These are phyloP conservation scores for Flaveria bidentis DNA, from an alignment of 129 eudicot species.

Conservation along the genomic window DNA sequence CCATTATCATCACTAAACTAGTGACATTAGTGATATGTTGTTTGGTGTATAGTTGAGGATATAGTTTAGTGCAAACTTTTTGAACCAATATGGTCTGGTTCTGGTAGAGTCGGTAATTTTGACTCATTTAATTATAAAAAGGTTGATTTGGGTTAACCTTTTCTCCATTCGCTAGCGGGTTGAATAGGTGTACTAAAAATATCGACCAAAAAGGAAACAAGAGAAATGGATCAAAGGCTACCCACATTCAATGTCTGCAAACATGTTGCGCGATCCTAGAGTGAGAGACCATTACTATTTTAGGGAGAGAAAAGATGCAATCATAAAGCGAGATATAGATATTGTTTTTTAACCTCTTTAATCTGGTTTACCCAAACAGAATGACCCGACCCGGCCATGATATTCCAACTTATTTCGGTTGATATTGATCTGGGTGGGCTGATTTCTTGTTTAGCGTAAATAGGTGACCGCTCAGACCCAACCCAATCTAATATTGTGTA, in stretches of 20 bases:
- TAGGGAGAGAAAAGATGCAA: not conserved
- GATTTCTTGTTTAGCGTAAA: too few relatives aligned
- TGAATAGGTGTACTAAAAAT: not conserved
- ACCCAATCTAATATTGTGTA: too few relatives aligned
- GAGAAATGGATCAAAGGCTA: not conserved
- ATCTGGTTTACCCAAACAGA: too few relatives aligned
- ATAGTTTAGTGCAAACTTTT: not conserved
- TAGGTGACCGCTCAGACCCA: too few relatives aligned
- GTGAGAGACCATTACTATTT: not conserved
- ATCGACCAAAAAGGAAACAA: not conserved
- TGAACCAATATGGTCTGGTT: not conserved
- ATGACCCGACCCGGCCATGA: too few relatives aligned
- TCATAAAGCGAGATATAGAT: not conserved
- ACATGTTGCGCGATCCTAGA: not conserved
- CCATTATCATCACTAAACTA: constrained; percentile 2
- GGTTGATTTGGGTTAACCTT: not conserved
- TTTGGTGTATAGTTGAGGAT: not conserved
- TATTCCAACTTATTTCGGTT: too few relatives aligned
- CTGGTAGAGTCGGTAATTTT: not conserved
- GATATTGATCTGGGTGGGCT: too few relatives aligned
- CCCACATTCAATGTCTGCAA: not conserved
- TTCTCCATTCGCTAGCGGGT: too few relatives aligned
- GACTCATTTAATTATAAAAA: not conserved
- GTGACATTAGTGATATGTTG: not conserved
- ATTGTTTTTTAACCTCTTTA: too few relatives aligned